Evolutionary conservation across 1,139 yeast species (phyloP), one percentile per base, ranked within the genome.

Genomic region (Tardiomyces blankii): DNA sequence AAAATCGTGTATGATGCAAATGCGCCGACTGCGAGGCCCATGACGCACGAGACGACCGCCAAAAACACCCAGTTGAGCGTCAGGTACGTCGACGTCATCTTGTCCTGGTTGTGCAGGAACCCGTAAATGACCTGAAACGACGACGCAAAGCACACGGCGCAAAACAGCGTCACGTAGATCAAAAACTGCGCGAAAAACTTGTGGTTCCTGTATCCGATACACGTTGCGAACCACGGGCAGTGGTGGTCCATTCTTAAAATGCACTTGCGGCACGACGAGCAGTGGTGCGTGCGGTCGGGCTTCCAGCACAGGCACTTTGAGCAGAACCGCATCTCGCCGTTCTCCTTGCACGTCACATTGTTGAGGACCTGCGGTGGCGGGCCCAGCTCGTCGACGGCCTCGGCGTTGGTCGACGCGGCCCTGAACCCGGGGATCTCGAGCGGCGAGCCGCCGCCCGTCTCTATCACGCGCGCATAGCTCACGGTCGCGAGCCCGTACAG

Each of bases 171-270:
- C 5, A 78, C 69, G 58, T 83, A 82, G 11, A 72, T 42, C 47
- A 91, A 64, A 58, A 85, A 83, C 62, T 88, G 95, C 19, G 87
- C 62, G 60, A 87, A 89, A 58, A 69, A 77, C 64, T 86, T 84
- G 57, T 86, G 89, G 64, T 89, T 89, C 42, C 67, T 67, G 64
- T 74, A 82, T 0, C 98, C 98, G 47, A 93, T 77, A 62, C 98
- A 91, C 12, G 78, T 72, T 4, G 95, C 79, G 60, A 91, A 88
- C 98, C 98, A 91, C 0, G 98, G 97, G 61, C 98, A 91, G 63
- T 91, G 97, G 60, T 91, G 98, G 48, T 85, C 75, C 72, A 68
- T 68, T 38, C 65, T 55, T 41, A 68, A 53, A 12, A 65, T 54
- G 48, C 73, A 68, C 35, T 50, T 48, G 32, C 61, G 54, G 50